Evolutionary conservation across 1,284 basidiomycete species (phyloP), one percentile per base, ranked within the genome.

Genomic region (Malassezia caprae): DNA sequence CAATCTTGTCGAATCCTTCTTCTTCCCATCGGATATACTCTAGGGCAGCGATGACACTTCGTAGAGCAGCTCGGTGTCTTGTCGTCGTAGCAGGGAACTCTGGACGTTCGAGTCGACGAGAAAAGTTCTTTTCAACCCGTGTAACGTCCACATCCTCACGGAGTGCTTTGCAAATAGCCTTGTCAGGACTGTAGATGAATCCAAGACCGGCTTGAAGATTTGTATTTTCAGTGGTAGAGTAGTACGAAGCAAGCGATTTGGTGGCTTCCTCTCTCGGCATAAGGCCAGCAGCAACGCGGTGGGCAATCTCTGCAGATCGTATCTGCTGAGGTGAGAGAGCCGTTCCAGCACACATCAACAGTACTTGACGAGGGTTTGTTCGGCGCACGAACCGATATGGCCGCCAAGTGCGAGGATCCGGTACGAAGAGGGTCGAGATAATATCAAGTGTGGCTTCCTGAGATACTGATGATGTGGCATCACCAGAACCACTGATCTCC

Each of bases 1-100:
- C 72, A 35, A 74, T 57, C 59, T 73, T 68, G 56, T 73, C 66
- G 23, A 72, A 72, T 8, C 72, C 72, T 45, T 74, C 72, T 12
- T 62, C 46, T 31, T 73, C 69, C 72, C 72, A 74, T 1, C 34
- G 48, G 6, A 50, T 39, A 44, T 63, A 71, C 39, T 74, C 72
- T 31, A 74, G 54, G 4, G 68, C 72, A 4, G 72, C 70, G 1
- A 71, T 35, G 1, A 61, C 71, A 11, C 67, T 56, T 3, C 72
- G 64, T 26, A 74, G 47, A 5, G 63, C 64, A 11, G 70, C 72
- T 3, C 72, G 60, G 12, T 58, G 64, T 15, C 58, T 48, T 17
- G 60, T 64, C 11, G 60, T 56, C 15, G 40, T 32, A 24, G 35
- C 23, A 13, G 64, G 43, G 17, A 65, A 64, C 15, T 64, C 62